These are phyloP conservation scores for Carex scoparia DNA, from an alignment of 176 grass and related monocot genomes.

Conservation along the genomic window DNA sequence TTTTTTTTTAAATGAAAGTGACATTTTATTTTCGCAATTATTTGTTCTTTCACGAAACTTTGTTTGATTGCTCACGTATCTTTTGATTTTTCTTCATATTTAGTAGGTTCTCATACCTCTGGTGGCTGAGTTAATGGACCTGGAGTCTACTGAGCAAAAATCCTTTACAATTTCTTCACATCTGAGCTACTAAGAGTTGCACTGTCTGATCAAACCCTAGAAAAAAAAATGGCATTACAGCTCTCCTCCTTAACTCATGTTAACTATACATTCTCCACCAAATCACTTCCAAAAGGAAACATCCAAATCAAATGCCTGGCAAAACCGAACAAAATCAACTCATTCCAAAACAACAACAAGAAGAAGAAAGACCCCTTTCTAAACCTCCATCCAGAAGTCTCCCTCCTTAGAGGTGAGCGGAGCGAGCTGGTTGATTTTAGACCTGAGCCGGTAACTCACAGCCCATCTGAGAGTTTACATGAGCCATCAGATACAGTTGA, in stretches of 20 bases:
- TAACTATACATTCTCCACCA: conserved; percentile 14
- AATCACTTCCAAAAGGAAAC: not conserved
- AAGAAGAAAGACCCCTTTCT: conserved; percentile 58
- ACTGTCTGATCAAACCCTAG: not conserved
- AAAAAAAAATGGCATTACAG: conserved; percentile 46
- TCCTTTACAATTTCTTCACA: not conserved
- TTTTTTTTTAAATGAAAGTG: conserved; percentile 6
- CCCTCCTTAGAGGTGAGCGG: conserved; percentile 56
- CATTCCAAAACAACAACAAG: conserved; percentile 27
- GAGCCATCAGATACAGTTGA: conserved; percentile 12
- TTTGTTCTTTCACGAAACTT: not conserved
- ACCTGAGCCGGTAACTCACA: conserved; percentile 21
- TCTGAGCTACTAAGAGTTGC: conserved; percentile 5
- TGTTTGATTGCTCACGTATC: not conserved
- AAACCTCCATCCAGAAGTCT: conserved; percentile 73
- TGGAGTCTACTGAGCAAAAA: not conserved
- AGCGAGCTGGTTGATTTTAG: conserved; percentile 4
- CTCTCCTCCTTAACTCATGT: conserved; percentile 53
- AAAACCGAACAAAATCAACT: conserved; percentile 15
- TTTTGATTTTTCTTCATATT: not conserved
- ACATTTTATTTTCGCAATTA: not conserved
- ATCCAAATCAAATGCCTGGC: not conserved
- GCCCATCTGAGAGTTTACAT: conserved; percentile 33
- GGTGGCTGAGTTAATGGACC: not conserved
- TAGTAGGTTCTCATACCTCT: not conserved